Evolutionary conservation across 2,329 filamentous ascomycete genomes (phyloP), one percentile per base, ranked within the genome.

Genomic region (Beauveria rudraprayagi): DNA sequence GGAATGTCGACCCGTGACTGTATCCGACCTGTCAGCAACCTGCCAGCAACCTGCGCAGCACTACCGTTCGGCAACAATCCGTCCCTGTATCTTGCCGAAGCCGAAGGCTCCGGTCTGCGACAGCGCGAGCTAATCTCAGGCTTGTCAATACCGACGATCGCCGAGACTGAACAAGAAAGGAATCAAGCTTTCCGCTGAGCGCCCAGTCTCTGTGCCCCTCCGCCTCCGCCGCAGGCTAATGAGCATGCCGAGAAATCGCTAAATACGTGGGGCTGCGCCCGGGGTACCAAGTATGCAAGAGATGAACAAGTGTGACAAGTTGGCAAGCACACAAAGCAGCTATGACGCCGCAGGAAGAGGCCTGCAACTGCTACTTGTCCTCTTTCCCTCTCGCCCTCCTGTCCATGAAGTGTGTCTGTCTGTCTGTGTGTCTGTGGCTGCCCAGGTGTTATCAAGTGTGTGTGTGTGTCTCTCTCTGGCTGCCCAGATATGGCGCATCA

Each of bases 131-230:
- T 43, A 30, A 55, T 60, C 24, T 48, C 37, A 16, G 19, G 37
- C 2, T 5, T 28, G 26, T 51, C 34, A 24, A 7, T n/a, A 19
- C 37, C 17, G 17, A 28, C 44, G 59, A 61, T 61, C 59, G 60
- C 60, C 55, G 17, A 62, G 56, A 34, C 44, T 37, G 43, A 55
- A 44, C 60, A 58, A 58, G 55, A 64, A 55, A 48, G 43, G 62
- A 60, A 63, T 61, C 59, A 64, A 64, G 63, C 63, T 64, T 63
- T 64, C 61, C 61, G 61, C 63, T 62, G 52, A 47, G 60, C 60
- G 61, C 63, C 63, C 52, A 64, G 63, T 50, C 56, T 62, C 37
- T 55, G 56, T 62, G 56, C 59, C 63, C 61, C 51, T 55, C 59
- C 59, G 50, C 58, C 50, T 51, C 59, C 59, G 59, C 59, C 43